phyloP scores from a whole-genome alignment of 352 stramenopile genomes.

The Phytophthora syringae region DNA sequence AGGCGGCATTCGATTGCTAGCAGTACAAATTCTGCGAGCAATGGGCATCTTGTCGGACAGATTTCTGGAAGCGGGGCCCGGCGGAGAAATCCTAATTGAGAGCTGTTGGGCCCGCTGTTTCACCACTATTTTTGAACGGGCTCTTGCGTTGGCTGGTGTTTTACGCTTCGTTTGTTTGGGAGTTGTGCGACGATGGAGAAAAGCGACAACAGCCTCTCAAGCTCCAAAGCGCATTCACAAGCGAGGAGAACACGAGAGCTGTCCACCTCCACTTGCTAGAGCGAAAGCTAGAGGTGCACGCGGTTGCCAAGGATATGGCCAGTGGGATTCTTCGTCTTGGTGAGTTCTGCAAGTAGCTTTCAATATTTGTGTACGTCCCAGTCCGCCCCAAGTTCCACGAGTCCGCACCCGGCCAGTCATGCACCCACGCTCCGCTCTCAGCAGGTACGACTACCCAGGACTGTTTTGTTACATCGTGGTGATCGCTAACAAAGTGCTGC shows the following conservation, averaged over 20 bases:
- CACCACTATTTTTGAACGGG: slow-evolving; percentile 41
- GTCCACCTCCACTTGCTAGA: slow-evolving; percentile 22
- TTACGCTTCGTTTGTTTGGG: slow-evolving; percentile 38
- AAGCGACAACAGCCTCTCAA: slow-evolving; percentile 34
- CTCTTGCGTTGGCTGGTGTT: slow-evolving; percentile 25
- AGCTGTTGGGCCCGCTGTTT: slow-evolving; percentile 29
- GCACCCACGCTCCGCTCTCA: slow-evolving; percentile 43
- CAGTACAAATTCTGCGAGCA: neutral
- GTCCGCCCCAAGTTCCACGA: slow-evolving; percentile 7
- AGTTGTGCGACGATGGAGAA: slow-evolving; percentile 45
- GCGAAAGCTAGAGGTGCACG: slow-evolving; percentile 11
- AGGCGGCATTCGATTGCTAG: neutral
- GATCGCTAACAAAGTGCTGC: neutral
- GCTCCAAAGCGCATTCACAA: slow-evolving; percentile 41
- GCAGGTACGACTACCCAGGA: slow-evolving; percentile 35
- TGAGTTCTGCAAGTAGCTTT: slow-evolving; percentile 46
- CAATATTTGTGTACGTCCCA: slow-evolving; percentile 21
- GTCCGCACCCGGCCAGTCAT: slow-evolving; percentile 26
- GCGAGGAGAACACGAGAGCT: slow-evolving; percentile 33
- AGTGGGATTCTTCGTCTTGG: slow-evolving; percentile 33
- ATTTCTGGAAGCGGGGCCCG: slow-evolving; percentile 4
- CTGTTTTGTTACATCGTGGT: neutral
- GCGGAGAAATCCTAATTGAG: slow-evolving; percentile 31
- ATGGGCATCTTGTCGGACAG: slow-evolving; percentile 11
- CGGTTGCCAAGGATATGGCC: slow-evolving; percentile 39